Evolutionary conservation across 257 asterid genomes (phyloP).

Genomic region (Schizonepeta tenuifolia): DNA sequence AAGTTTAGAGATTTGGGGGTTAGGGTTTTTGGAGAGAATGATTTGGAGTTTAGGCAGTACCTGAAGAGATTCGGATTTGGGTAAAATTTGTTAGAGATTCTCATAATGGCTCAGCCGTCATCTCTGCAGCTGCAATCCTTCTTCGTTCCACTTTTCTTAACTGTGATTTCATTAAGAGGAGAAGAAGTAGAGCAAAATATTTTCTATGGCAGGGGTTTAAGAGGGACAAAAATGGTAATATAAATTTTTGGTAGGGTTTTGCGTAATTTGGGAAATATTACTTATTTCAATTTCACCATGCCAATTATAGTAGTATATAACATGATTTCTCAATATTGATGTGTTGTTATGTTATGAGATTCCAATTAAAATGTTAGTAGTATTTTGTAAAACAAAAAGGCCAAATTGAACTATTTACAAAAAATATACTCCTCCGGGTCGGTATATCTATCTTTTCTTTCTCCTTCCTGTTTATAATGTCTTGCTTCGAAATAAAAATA

Average conservation of each 20-base stretch:
- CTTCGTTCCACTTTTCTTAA: conserved; percentile 6
- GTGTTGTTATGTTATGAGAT: no score
- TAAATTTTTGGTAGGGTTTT: conserved; percentile 2
- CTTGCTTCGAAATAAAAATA: no score
- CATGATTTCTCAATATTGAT: no score
- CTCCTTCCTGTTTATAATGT: no score
- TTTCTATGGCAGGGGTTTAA: conserved; percentile 1
- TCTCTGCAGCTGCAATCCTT: conserved; percentile 31
- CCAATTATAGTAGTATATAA: no score
- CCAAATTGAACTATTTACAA: no score
- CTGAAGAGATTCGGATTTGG: conserved; percentile 29
- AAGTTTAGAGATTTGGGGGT: conserved; percentile 30
- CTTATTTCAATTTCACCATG: no score
- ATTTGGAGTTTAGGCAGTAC: conserved; percentile 36
- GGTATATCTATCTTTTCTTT: no score
- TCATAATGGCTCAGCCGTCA: conserved; percentile 40
- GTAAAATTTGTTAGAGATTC: conserved; percentile 21
- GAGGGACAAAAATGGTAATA: conserved; percentile 28
- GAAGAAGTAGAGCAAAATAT: not conserved
- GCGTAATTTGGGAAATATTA: not conserved
- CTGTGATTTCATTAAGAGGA: not conserved
- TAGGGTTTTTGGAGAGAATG: conserved; percentile 37
- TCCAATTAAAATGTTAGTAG: no score
- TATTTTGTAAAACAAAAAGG: no score
- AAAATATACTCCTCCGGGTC: no score